These are phyloP conservation scores for Blastobotrys malaysiensis DNA, from an alignment of 1,139 yeast species.

Conservation along the genomic window DNA sequence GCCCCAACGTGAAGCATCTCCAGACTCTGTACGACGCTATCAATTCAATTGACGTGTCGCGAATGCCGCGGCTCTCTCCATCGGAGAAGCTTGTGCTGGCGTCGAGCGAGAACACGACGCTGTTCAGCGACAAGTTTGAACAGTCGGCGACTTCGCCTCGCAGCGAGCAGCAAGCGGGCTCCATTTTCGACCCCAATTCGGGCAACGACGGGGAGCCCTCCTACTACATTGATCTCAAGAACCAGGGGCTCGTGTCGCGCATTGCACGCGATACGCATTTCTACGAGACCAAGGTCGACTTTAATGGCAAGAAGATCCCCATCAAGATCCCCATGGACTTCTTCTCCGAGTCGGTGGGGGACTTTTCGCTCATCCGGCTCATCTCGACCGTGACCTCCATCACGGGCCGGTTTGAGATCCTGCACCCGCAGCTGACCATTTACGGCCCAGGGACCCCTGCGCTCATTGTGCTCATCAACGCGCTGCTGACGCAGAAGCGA, in stretches of 20 bases:
- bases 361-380: constrained; percentile 27
- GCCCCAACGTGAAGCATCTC: constrained; percentile 27
- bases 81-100: constrained; percentile 32
- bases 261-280: constrained; percentile 30
- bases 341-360: constrained; percentile 33
- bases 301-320: constrained; percentile 32
- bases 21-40: constrained; percentile 37
- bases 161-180: constrained; percentile 1
- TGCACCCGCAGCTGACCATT: constrained; percentile 38
- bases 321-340: constrained; percentile 33
- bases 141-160: constrained; percentile 9
- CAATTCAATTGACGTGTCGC: constrained; percentile 33
- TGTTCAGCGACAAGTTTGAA: constrained; percentile 31
- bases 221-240: constrained; percentile 29
- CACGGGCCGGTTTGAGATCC: constrained; percentile 20
- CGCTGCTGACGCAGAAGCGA: constrained; percentile 53
- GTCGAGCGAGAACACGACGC: constrained; percentile 26
- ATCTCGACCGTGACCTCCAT: constrained; percentile 23
- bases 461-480: constrained; percentile 50
- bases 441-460: constrained; percentile 59
- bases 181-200: constrained; percentile 3
- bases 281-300: constrained; percentile 30
- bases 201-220: constrained; percentile 19
- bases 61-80: constrained; percentile 28
- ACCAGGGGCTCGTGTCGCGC: constrained; percentile 26